A percentile compares a stretch with the other conserved stretches of the same genome.
Evolutionary conservation across 2,329 filamentous ascomycete genomes (phyloP).

Genomic region (Periconia sp.): DNA sequence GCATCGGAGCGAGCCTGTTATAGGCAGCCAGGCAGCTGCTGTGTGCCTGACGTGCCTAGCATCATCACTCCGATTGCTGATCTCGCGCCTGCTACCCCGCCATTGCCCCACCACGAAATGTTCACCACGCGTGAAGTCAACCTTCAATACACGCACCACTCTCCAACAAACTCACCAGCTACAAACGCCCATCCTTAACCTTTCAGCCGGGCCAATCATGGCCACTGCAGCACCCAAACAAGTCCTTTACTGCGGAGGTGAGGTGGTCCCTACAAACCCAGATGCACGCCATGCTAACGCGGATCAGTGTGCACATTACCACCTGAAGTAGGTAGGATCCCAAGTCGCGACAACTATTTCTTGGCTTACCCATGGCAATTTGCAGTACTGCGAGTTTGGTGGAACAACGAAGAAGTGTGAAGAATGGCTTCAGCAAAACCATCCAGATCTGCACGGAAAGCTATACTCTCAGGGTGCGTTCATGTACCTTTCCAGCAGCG

Average conservation of each 20-base stretch:
- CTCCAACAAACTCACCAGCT: conserved; percentile 5
- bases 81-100: conserved; percentile 15
- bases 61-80: too few species aligned
- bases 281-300: conserved; percentile 23
- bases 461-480: conserved; percentile 84
- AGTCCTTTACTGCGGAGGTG: conserved; percentile 68
- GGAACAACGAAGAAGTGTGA: conserved; percentile 96
- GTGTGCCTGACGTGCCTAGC: too few species aligned
- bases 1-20: too few species aligned
- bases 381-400: conserved; percentile 97
- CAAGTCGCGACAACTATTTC: conserved; percentile 8
- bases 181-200: not conserved
- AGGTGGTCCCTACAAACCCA: conserved; percentile 20
- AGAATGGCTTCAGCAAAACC: conserved; percentile 84
- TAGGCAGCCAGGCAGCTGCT: too few species aligned
- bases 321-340: conserved; percentile 66
- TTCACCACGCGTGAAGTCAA: conserved; percentile 17
- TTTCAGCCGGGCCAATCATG: conserved; percentile 17
- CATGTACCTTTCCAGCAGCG: too few species aligned
- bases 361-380: conserved; percentile 13
- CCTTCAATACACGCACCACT: conserved; percentile 9
- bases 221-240: conserved; percentile 55
- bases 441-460: conserved; percentile 74
- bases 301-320: conserved; percentile 67
- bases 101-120: conserved; percentile 19